Evolutionary conservation across 306 rosid genomes (phyloP), one percentile per base, ranked within the genome.

Genomic region (Chamaecrista fasciculata): DNA sequence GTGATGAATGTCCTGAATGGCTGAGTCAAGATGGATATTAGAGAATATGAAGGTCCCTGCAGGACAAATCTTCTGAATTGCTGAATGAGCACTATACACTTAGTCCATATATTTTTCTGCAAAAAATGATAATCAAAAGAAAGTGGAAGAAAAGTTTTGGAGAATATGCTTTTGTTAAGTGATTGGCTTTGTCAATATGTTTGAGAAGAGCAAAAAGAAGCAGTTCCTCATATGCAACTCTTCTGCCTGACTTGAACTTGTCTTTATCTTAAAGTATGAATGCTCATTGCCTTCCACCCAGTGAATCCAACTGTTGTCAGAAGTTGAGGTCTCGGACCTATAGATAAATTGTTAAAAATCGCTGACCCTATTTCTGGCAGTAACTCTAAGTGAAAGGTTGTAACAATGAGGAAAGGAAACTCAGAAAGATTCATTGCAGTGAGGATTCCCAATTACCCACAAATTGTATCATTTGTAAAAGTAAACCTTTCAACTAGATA

Each of bases 161-260:
- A 15, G 14, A 11, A 6, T 37, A 10, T 53, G 52, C 21, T 39
- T 16, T 52, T 71, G 40, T 67, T 28, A 66, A 51, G 62, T 23
- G 34, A 44, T 53, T 75, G 74, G 62, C 62, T 69, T 43, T 15
- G 71, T 15, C 5, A 21, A 11, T 53, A 48, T 68, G 49, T 26
- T 25, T 62, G 42, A 21, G 52, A 52, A 25, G 42, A 52, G 67
- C 34, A n/a, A 51, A 72, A 67, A 18, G 66, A 28, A 58, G 52
- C 44, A 40, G 14, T 37, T 51, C 28, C 39, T 18, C 36, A 16
- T 42, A 33, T 23, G 67, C 29, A 61, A 61, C 28, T 5, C 5
- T 10, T 19, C 37, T 64, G 59, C 10, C 46, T 59, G 63, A 34
- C 16, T 63, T 47, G 69, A 65, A 21, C 33, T 25, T 61, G 1